These are phyloP conservation scores for Trichophyton rubrum DNA, from an alignment of 2,329 filamentous ascomycete genomes.

Conservation along the genomic window DNA sequence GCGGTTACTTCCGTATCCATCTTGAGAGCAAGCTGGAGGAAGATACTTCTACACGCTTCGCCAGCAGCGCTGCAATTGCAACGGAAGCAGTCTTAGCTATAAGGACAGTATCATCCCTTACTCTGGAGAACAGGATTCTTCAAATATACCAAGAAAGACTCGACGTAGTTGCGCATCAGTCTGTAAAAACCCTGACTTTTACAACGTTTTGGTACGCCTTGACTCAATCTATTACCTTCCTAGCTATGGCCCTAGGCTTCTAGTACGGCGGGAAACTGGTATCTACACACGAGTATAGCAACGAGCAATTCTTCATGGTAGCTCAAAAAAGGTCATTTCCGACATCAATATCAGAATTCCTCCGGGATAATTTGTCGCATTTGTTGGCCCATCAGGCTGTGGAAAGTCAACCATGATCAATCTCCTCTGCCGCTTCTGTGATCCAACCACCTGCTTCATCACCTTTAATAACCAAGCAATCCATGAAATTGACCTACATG, in stretches of 20 bases:
- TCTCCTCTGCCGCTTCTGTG: slow-evolving; percentile 64
- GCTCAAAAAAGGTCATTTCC: slow-evolving; percentile 46
- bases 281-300: slow-evolving; percentile 16
- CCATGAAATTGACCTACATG: background rate
- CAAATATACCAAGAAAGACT: slow-evolving; percentile 36
- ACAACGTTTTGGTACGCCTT: slow-evolving; percentile 37
- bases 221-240: slow-evolving; percentile 38
- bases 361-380: slow-evolving; percentile 32
- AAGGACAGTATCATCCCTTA: slow-evolving; percentile 40
- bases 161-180: slow-evolving; percentile 35
- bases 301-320: slow-evolving; percentile 33
- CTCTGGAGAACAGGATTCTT: slow-evolving; percentile 40
- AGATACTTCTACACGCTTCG: slow-evolving; percentile 40
- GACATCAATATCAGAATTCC: slow-evolving; percentile 44
- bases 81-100: slow-evolving; percentile 43
- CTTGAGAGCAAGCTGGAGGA: slow-evolving; percentile 49
- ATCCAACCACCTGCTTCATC: slow-evolving; percentile 44
- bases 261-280: background rate
- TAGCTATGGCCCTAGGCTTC: background rate
- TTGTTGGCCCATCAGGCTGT: slow-evolving; percentile 61
- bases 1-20: slow-evolving; percentile 55
- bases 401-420: slow-evolving; percentile 63
- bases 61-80: slow-evolving; percentile 39
- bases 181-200: slow-evolving; percentile 37
- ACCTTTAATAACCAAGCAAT: background rate